These are phyloP conservation scores for Pichia terricola DNA, from an alignment of 1,139 yeast genomes.

Conservation along the genomic window DNA sequence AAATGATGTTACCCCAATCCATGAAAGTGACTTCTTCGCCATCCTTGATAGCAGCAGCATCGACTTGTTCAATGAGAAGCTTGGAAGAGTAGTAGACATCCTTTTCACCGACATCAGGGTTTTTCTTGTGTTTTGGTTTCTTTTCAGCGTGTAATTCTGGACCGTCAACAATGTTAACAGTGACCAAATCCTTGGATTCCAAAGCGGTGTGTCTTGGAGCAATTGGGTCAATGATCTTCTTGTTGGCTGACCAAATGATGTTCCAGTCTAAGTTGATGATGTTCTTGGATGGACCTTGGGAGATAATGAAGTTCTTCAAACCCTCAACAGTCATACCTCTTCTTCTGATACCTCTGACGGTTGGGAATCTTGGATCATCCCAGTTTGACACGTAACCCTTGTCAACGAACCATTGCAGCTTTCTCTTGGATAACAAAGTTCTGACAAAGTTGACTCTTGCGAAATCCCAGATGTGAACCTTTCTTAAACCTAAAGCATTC, in stretches of 20 bases:
- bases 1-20: slow-evolving; percentile 98
- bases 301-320: slow-evolving; percentile 77
- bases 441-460: slow-evolving; percentile 93
- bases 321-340: slow-evolving; percentile 99
- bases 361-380: slow-evolving; percentile 99
- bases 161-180: slow-evolving; percentile 58
- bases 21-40: slow-evolving; percentile 90
- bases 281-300: slow-evolving; percentile 97
- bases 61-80: slow-evolving; percentile 78
- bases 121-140: slow-evolving; percentile 92
- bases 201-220: slow-evolving; percentile 94
- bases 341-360: slow-evolving; percentile 96
- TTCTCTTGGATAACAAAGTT: slow-evolving; percentile 90
- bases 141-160: slow-evolving; percentile 61
- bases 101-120: slow-evolving; percentile 83
- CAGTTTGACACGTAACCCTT: slow-evolving; percentile 76
- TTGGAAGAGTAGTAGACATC: slow-evolving; percentile 58
- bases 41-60: slow-evolving; percentile 60
- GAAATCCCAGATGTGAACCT: slow-evolving; percentile 95
- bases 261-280: slow-evolving; percentile 96
- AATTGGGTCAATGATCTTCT: slow-evolving; percentile 90
- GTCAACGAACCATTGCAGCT: slow-evolving; percentile 97
- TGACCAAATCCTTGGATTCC: slow-evolving; percentile 48
- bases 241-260: slow-evolving; percentile 93
- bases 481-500: slow-evolving; percentile 67